These are phyloP conservation scores for Houttuynia cordata DNA, from an alignment of 164 flowering plant genomes.

Conservation along the genomic window DNA sequence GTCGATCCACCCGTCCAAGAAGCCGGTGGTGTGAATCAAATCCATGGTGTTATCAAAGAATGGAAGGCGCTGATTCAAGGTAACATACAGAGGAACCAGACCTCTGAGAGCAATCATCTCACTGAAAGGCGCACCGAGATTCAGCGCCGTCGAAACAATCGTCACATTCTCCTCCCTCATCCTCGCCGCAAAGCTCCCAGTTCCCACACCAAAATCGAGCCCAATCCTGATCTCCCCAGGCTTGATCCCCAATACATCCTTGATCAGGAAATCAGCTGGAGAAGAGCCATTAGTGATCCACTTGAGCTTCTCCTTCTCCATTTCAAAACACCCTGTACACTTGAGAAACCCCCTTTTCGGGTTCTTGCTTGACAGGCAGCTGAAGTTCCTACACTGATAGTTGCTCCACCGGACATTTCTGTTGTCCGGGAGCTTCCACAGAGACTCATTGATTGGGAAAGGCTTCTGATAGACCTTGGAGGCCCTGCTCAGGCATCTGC, in stretches of 20 bases:
- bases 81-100: constrained; percentile 59
- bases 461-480: constrained; percentile 72
- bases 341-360: constrained; percentile 52
- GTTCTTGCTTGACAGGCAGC: constrained; percentile 61
- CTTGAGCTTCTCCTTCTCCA: constrained; percentile 73
- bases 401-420: constrained; percentile 75
- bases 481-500: constrained; percentile 75
- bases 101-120: constrained; percentile 91
- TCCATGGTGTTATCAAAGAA: constrained; percentile 94
- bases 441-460: constrained; percentile 61
- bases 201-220: constrained; percentile 63
- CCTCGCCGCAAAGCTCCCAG: constrained; percentile 86
- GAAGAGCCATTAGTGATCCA: constrained; percentile 58
- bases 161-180: constrained; percentile 80
- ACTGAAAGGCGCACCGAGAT: constrained; percentile 88
- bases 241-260: constrained; percentile 57
- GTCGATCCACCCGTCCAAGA: constrained; percentile 85
- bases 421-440: constrained; percentile 70
- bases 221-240: constrained; percentile 80
- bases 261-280: constrained; percentile 43
- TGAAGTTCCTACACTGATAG: constrained; percentile 60
- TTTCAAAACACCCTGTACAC: constrained; percentile 79
- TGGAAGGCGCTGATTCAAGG: constrained; percentile 73
- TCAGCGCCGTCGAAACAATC: constrained; percentile 64
- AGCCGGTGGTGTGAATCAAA: constrained; percentile 74